phyloP scores from a whole-genome alignment of 2,329 filamentous ascomycete species.

The Colletotrichum australisinense region DNA sequence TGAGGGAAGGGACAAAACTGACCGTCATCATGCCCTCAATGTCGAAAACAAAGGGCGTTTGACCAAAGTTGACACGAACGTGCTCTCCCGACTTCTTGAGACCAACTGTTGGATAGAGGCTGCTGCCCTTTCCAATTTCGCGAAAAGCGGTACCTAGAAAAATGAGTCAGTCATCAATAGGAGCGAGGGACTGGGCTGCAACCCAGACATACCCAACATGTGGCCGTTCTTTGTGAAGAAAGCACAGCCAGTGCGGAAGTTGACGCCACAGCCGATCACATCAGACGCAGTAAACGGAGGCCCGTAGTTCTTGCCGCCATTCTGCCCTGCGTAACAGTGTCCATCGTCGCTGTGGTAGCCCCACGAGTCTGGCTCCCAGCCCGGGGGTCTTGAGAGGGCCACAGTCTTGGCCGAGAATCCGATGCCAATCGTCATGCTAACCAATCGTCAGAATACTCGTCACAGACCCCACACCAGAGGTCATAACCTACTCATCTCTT shows the following conservation, averaged over 20 bases:
- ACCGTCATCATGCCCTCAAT: conserved; percentile 89
- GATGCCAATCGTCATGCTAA: conserved; percentile 70
- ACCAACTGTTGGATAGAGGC: conserved; percentile 74
- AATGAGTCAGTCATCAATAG: background rate
- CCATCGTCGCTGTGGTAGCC: conserved; percentile 78
- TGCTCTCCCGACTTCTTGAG: conserved; percentile 73
- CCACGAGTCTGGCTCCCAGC: conserved; percentile 77
- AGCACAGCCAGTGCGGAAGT: conserved; percentile 72
- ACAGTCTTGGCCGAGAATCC: conserved; percentile 69
- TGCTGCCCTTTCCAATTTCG: conserved; percentile 65
- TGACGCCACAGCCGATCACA: conserved; percentile 73
- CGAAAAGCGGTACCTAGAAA: conserved; percentile 70
- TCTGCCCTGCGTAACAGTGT: conserved; percentile 67
- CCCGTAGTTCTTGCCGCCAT: conserved; percentile 67
- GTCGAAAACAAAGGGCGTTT: conserved; percentile 86
- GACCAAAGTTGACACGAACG: conserved; percentile 74
- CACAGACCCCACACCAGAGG: background rate
- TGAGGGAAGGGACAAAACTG: conserved; percentile 44
- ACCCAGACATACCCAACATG: conserved; percentile 59
- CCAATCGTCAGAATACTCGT: background rate
- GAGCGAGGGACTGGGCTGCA: background rate
- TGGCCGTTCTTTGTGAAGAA: conserved; percentile 77
- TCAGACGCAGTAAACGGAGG: conserved; percentile 67
- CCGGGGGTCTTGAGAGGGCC: conserved; percentile 66
- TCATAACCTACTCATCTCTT: conserved; percentile 63